Evolutionary conservation across 768 basidiomycete genomes (phyloP).

Genomic region (Lactarius hatsudake): DNA sequence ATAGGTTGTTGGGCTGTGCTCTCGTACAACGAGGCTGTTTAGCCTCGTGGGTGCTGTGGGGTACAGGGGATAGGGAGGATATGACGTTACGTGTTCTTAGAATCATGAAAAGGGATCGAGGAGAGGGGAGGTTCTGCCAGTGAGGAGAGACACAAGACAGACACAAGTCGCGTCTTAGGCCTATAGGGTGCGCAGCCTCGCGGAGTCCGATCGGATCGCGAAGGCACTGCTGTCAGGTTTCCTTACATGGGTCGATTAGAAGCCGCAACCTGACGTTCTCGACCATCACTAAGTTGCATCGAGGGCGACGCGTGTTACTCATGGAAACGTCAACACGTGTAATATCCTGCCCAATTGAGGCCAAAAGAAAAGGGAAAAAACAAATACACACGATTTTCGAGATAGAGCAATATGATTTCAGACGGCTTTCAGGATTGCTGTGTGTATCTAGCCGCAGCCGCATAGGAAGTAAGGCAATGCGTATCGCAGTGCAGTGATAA

Average conservation of each 20-base stretch:
- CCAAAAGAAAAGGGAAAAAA: not conserved
- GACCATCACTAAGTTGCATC: not conserved
- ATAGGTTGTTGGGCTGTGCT: not conserved
- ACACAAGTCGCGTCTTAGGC: no score
- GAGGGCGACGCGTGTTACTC: not conserved
- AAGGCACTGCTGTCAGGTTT: not conserved
- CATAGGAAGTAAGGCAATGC: not conserved
- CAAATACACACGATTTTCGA: not conserved
- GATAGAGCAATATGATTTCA: not conserved
- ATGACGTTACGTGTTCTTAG: not conserved
- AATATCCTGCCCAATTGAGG: not conserved
- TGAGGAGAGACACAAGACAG: no score
- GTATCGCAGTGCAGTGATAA: not conserved
- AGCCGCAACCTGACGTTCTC: not conserved
- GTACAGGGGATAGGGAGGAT: not conserved
- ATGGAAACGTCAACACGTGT: not conserved
- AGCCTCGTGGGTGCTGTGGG: not conserved
- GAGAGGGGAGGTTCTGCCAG: no score
- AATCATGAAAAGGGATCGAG: not conserved
- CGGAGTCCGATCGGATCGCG: not conserved
- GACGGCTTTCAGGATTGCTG: not conserved
- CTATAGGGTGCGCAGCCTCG: not conserved
- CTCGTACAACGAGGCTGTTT: not conserved
- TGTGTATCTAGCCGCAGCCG: no score
- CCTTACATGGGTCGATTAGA: not conserved